Evolutionary conservation across 2,329 filamentous ascomycete genomes (phyloP).

Genomic region (Calonectria pauciramosa): DNA sequence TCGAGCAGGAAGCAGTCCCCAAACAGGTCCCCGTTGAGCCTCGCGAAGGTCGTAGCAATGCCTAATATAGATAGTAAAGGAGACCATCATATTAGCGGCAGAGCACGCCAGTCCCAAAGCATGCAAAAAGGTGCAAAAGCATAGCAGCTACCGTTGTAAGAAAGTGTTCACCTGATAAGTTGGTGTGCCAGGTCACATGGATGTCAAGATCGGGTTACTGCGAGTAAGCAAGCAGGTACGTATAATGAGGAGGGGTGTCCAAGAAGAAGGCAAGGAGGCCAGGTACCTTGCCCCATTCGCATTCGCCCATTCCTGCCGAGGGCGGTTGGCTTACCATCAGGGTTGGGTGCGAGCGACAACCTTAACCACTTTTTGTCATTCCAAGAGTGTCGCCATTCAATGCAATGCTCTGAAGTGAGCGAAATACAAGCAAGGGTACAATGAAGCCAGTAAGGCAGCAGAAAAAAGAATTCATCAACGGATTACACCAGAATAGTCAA

Average conservation of each 20-base stretch:
- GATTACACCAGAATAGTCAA: background rate
- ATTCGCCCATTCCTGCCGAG: slow-evolving; percentile 1
- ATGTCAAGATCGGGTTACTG: slow-evolving; percentile 24
- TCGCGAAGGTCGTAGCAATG: background rate
- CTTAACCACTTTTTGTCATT: background rate
- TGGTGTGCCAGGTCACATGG: slow-evolving; percentile 35
- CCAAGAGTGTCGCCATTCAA: background rate
- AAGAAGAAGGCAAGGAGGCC: background rate
- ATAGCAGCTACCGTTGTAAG: slow-evolving; percentile 3
- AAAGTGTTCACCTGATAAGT: slow-evolving; percentile 18
- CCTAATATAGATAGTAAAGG: background rate
- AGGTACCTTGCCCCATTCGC: background rate
- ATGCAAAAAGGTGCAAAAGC: background rate
- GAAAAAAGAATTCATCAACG: background rate
- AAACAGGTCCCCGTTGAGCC: background rate
- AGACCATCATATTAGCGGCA: background rate
- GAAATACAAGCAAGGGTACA: background rate
- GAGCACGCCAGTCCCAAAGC: slow-evolving; percentile 5
- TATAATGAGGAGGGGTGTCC: background rate
- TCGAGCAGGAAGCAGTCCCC: background rate
- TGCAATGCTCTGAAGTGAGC: background rate
- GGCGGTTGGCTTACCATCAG: slow-evolving; percentile 11
- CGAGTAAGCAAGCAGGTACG: slow-evolving; percentile 11
- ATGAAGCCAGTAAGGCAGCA: background rate
- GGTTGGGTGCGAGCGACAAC: slow-evolving; percentile 1